These are phyloP conservation scores for Neopestalotiopsis rosae DNA, from an alignment of 2,329 filamentous ascomycete genomes.

Conservation along the genomic window DNA sequence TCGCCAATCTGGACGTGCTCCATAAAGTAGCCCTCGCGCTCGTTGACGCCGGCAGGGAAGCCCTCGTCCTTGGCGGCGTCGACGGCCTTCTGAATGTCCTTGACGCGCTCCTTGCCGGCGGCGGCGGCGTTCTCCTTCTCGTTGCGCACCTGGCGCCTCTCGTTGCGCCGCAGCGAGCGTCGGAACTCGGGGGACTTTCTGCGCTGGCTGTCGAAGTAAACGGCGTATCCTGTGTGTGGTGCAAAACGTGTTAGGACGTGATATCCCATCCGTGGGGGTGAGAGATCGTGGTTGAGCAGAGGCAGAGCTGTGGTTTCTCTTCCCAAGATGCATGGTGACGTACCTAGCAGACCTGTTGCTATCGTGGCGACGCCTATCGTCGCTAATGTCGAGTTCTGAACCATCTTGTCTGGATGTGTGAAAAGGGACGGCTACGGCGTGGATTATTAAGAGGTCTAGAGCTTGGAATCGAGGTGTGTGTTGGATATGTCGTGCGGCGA, in stretches of 20 bases:
- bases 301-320: constrained; percentile 14
- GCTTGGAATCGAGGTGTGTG: background rate
- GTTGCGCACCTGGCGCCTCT: constrained; percentile 72
- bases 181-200: constrained; percentile 70
- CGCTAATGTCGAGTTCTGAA: constrained; percentile 60
- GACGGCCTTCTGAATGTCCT: constrained; percentile 76
- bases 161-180: constrained; percentile 73
- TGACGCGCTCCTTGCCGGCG: constrained; percentile 69
- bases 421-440: background rate
- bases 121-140: constrained; percentile 76
- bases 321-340: constrained; percentile 29
- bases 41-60: constrained; percentile 87
- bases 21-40: constrained; percentile 97
- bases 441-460: no score
- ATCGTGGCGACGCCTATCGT: constrained; percentile 66
- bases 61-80: constrained; percentile 87
- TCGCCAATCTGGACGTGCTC: constrained; percentile 91
- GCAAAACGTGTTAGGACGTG: no score
- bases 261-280: background rate
- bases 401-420: constrained; percentile 37
- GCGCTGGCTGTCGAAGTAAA: constrained; percentile 71
- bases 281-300: constrained; percentile 11
- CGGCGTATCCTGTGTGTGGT: background rate
- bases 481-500: background rate
- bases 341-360: constrained; percentile 66